These are phyloP conservation scores for Silene latifolia DNA, from an alignment of 148 eudicot genomes.

Conservation along the genomic window DNA sequence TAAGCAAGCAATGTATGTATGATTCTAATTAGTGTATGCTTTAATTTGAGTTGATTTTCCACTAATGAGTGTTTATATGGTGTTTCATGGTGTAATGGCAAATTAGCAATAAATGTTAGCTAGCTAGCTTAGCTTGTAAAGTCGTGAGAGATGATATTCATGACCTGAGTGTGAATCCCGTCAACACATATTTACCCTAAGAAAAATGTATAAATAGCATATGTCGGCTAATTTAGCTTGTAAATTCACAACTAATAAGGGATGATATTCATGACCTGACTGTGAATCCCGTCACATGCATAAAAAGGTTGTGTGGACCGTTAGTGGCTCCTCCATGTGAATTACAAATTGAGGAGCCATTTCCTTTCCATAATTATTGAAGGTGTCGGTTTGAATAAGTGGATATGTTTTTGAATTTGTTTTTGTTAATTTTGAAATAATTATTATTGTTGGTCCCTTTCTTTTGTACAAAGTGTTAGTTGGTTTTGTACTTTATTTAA, in stretches of 20 bases:
- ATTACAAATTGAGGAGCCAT: slow-evolving; percentile 2
- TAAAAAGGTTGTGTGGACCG: slow-evolving; percentile 16
- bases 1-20: slow-evolving; percentile 9
- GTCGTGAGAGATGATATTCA: too few relatives aligned
- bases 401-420: neutral
- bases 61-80: slow-evolving; percentile 10
- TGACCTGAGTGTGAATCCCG: too few relatives aligned
- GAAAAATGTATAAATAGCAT: too few relatives aligned
- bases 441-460: slow-evolving; percentile 9
- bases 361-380: neutral
- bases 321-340: neutral
- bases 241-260: too few relatives aligned
- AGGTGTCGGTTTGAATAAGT: neutral
- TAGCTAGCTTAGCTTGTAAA: too few relatives aligned
- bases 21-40: neutral
- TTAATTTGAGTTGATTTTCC: slow-evolving; percentile 6
- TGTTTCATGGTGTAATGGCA: slow-evolving; percentile 10
- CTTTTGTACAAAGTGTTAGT: slow-evolving; percentile 22
- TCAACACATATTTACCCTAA: too few relatives aligned
- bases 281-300: too few relatives aligned
- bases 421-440: neutral
- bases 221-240: too few relatives aligned
- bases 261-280: too few relatives aligned
- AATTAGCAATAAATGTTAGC: too few relatives aligned
- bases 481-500: slow-evolving; percentile 6